phyloP scores from a whole-genome alignment of 805 yeast genomes.

The Saturnispora silvae region DNA sequence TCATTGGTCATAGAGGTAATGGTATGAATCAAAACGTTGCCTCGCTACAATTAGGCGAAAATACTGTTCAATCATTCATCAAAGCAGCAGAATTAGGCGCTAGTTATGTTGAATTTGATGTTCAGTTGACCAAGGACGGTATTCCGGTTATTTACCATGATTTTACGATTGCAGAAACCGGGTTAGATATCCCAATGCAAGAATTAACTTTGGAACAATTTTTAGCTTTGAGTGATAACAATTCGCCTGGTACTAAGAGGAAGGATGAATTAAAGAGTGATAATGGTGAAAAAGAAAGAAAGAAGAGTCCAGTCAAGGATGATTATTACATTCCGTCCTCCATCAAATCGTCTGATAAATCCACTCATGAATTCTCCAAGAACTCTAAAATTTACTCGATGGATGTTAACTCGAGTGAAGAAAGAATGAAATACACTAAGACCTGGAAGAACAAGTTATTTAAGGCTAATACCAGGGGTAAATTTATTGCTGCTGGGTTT shows the following conservation, averaged over 20 bases:
- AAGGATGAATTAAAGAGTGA: background rate
- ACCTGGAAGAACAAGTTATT: constrained; percentile 80
- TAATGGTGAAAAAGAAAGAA: too few relatives aligned
- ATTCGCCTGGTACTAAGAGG: constrained; percentile 9
- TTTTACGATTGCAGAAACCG: constrained; percentile 88
- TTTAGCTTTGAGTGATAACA: constrained; percentile 38
- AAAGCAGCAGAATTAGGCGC: constrained; percentile 97
- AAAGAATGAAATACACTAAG: constrained; percentile 75
- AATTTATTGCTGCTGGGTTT: constrained; percentile 82
- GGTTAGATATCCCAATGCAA: constrained; percentile 95
- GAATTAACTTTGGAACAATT: constrained; percentile 84
- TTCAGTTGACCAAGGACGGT: constrained; percentile 82
- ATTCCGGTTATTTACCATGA: constrained; percentile 94
- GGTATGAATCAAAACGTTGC: constrained; percentile 73
- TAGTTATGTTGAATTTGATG: constrained; percentile 93
- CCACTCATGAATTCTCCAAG: too few relatives aligned
- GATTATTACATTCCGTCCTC: constrained; percentile 23
- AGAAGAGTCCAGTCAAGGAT: constrained; percentile 19
- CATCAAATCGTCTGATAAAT: constrained; percentile 9
- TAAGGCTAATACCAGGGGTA: constrained; percentile 89
- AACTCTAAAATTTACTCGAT: too few relatives aligned
- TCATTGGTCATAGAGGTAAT: constrained; percentile 91
- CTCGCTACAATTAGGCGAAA: constrained; percentile 88
- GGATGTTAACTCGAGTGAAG: constrained; percentile 32
- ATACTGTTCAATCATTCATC: constrained; percentile 87